Conservation (phyloP, 225 moss, liverwort and hornwort species). For the Polytrichum formosum region DNA sequence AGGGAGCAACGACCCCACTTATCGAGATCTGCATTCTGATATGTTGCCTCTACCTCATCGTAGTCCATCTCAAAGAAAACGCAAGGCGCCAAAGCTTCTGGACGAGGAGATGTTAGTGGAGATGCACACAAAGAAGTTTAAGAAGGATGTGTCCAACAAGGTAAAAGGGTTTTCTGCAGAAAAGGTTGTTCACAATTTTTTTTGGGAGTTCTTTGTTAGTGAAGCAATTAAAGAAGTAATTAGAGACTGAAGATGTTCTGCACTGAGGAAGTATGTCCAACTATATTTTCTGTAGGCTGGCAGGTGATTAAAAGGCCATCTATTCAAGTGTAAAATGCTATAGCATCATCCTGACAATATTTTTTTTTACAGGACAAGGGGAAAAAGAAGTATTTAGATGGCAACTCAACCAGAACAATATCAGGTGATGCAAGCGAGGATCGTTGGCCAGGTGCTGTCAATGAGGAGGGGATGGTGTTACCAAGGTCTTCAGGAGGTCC, state of each 20-base stretch:
- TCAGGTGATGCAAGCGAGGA: constrained; percentile 53
- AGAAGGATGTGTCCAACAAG: constrained; percentile 45
- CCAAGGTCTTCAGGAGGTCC: constrained; percentile 28
- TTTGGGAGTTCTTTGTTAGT: background rate
- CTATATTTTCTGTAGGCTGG: too few species aligned
- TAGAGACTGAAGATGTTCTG: background rate
- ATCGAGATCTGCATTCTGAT: constrained; percentile 49
- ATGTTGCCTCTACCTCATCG: constrained; percentile 55
- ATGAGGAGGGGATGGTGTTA: constrained; percentile 34
- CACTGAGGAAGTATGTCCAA: too few species aligned
- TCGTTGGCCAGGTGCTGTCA: constrained; percentile 32
- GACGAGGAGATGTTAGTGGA: constrained; percentile 76
- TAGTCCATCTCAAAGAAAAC: constrained; percentile 78
- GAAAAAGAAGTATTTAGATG: constrained; percentile 36
- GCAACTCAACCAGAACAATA: constrained; percentile 35
- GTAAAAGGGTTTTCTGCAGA: constrained; percentile 11
- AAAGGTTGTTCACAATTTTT: constrained; percentile 9
- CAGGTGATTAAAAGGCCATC: too few species aligned
- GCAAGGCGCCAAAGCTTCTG: constrained; percentile 70
- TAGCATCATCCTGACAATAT: background rate
- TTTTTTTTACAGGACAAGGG: constrained; percentile 37
- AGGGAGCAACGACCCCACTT: constrained; percentile 47
- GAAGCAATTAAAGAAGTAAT: background rate
- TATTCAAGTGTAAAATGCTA: too few species aligned
- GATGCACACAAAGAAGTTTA: constrained; percentile 64